Evolutionary conservation across 345 rosid species (phyloP).

Genomic region (Acer negundo): DNA sequence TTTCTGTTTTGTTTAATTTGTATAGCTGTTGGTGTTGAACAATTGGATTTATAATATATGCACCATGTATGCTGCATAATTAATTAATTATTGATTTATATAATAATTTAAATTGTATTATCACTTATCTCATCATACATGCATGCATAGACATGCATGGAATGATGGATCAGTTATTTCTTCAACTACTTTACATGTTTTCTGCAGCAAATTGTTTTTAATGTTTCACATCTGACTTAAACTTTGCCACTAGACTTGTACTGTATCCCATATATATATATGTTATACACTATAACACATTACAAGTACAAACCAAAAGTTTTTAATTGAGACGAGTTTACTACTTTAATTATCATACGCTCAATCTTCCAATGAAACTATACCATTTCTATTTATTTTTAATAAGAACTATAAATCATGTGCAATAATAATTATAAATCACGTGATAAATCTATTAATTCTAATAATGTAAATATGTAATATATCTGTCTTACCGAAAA

Average conservation of each 20-base stretch:
- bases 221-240: slow-evolving; percentile 7
- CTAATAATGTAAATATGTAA: too few species aligned
- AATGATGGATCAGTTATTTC: not conserved
- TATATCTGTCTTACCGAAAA: not conserved
- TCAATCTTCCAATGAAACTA: too few species aligned
- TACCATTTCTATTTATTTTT: too few species aligned
- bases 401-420: too few species aligned
- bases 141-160: not conserved
- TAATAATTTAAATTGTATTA: not conserved
- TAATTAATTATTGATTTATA: too few species aligned
- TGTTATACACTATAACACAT: not conserved
- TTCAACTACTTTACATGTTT: slow-evolving; percentile 5
- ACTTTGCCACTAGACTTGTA: not conserved
- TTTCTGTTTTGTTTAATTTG: slow-evolving; percentile 18
- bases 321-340: too few species aligned
- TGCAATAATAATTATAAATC: too few species aligned
- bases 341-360: too few species aligned
- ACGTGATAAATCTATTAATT: too few species aligned
- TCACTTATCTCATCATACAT: too few species aligned
- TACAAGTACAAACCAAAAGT: not conserved
- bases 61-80: not conserved
- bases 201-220: slow-evolving; percentile 7
- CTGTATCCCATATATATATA: not conserved
- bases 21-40: not conserved
- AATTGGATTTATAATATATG: not conserved